Percentiles rank a stretch among this genome's conserved stretches.
Conservation (phyloP, 257 asterid species). For the Petrea volubilis region DNA sequence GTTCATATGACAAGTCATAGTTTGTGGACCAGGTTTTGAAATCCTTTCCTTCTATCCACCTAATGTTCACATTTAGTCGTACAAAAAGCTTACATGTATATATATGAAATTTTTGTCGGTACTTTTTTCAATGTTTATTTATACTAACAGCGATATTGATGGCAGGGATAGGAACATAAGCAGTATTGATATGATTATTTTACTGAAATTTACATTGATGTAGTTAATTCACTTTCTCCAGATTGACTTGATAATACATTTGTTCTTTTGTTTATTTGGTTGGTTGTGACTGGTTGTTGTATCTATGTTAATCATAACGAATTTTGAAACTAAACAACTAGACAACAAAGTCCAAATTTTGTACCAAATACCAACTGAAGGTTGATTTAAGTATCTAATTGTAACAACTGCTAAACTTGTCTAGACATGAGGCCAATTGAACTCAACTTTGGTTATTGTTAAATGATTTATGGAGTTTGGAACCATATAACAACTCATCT, state of each 20-base stretch:
- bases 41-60: conserved; percentile 24
- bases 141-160: background rate
- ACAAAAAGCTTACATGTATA: background rate
- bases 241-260: background rate
- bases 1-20: conserved; percentile 29
- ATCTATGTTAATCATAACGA: background rate
- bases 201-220: background rate
- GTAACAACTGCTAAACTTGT: conserved; percentile 16
- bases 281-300: background rate
- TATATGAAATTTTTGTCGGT: background rate
- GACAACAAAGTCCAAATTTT: conserved; percentile 30
- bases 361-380: conserved; percentile 24
- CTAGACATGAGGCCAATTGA: background rate
- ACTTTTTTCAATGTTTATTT: background rate
- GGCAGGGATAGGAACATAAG: background rate
- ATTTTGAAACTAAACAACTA: background rate
- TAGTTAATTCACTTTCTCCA: background rate
- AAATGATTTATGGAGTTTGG: background rate
- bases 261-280: background rate
- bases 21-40: conserved; percentile 32
- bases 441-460: background rate
- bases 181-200: background rate
- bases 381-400: conserved; percentile 3
- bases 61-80: conserved; percentile 14
- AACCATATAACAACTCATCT: background rate